Base-by-base conservation (phyloP, 2,329 filamentous ascomycete genomes). In the Fusarium agapanthi region DNA sequence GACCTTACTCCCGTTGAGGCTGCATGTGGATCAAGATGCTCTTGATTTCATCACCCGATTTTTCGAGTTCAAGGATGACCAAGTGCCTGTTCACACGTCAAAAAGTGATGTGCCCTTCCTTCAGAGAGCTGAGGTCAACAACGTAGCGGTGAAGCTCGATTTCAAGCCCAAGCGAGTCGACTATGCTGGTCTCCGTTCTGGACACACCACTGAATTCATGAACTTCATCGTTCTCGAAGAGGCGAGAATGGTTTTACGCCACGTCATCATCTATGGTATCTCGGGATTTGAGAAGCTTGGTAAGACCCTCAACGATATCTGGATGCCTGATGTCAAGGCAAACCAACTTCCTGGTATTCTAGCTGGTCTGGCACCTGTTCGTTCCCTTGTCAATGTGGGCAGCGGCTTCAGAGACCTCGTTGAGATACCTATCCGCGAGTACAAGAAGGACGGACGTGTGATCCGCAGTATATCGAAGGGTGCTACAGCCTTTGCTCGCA, bases 91-190 rank as follows among this genome's bases (percentile, higher is more conserved):
- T 9, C 86, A 90, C 35, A 83, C 85, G 6, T 88, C 90, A 3
- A 87, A 90, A 5, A 90, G 90, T 50, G 95, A 97, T 61, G 84
- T 92, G 12, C 93, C 94, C 0, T 99, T 98, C 81, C 86, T 99
- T 4, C 95, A 98, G 79, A 89, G 96, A 59, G 92, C 94, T 3
- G 96, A 98, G 82, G 88, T 99, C 51, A 93, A 94, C 72, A 90
- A 93, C 8, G 89, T 99, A 30, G 91, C 91, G 5, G 88, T 99
- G 62, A 95, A 93, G 78, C 89, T 90, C 7, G 96, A 99, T 82
- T 99, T 99, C 84, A 99, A 99, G 81, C 96, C 96, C 14, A 98
- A 99, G 82, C 90, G 94, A n/a, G 94, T 99, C 24, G 95, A 99
- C 81, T 99, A 99, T 76, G 93, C 91, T 1, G 95, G 95, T 7